phyloP scores from a whole-genome alignment of 2,329 filamentous ascomycete genomes.

The Alternaria gaisen region DNA sequence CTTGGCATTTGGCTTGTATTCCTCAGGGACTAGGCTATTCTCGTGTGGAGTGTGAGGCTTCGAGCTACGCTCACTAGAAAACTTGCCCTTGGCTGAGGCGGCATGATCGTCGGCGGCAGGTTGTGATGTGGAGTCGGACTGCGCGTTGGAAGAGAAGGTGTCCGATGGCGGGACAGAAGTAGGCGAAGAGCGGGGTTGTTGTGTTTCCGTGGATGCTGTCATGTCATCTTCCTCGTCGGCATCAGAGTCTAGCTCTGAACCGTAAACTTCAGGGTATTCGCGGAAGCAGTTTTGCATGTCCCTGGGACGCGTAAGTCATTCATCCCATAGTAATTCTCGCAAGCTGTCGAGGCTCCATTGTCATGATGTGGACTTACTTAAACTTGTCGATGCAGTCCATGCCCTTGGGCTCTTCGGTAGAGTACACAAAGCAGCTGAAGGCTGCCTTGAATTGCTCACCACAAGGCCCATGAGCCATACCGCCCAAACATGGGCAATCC shows the following conservation, averaged over 20 bases:
- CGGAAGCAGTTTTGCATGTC: conserved; percentile 98
- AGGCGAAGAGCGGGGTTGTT: conserved; percentile 4
- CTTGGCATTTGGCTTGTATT: conserved; percentile 26
- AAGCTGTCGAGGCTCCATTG: not conserved
- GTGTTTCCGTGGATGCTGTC: conserved; percentile 20
- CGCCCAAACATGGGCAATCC: conserved; percentile 97
- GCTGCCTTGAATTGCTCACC: conserved; percentile 94
- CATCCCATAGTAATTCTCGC: not conserved
- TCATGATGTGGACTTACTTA: conserved; percentile 69
- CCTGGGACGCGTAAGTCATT: conserved; percentile 58
- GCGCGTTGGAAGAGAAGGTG: conserved; percentile 5
- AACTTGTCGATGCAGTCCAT: conserved; percentile 98
- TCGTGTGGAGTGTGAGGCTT: conserved; percentile 19
- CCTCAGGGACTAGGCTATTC: conserved; percentile 29
- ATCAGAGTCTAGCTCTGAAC: conserved; percentile 84
- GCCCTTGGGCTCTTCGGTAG: conserved; percentile 92
- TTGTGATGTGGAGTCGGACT: conserved; percentile 3
- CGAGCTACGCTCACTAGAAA: conserved; percentile 14
- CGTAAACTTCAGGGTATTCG: conserved; percentile 90
- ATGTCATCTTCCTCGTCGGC: conserved; percentile 70
- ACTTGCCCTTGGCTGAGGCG: conserved; percentile 13
- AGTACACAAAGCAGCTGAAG: conserved; percentile 99
- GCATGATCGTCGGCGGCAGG: conserved; percentile 15
- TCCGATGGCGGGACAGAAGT: not conserved
- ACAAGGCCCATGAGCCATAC: conserved; percentile 96